A percentile compares a stretch with the other conserved stretches of the same genome.
Evolutionary conservation across 2,329 filamentous ascomycete species (phyloP).

Genomic region (Hypomyces rosellus): DNA sequence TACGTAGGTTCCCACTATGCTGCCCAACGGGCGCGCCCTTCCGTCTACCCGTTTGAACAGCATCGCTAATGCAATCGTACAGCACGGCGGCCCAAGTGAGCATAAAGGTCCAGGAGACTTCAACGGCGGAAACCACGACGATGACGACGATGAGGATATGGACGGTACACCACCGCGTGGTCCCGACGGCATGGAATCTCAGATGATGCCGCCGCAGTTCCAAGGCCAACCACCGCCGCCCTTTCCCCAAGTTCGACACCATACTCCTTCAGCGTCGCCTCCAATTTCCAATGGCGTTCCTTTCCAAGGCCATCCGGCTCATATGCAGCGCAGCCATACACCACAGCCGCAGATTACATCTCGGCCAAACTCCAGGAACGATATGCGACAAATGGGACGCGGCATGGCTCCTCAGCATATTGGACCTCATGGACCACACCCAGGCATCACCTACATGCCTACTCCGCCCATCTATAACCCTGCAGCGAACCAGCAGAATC

Average conservation of each 20-base stretch:
- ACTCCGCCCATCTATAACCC: slow-evolving; percentile 80
- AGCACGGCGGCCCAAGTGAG: slow-evolving; percentile 92
- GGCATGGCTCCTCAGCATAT: slow-evolving; percentile 63
- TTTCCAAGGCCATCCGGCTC: slow-evolving; percentile 49
- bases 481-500: slow-evolving; percentile 33
- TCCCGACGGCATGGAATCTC: slow-evolving; percentile 48
- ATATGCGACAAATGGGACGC: slow-evolving; percentile 67
- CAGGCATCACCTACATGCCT: slow-evolving; percentile 74
- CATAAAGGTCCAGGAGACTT: slow-evolving; percentile 95
- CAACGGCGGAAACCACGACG: slow-evolving; percentile 79
- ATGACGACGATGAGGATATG: slow-evolving; percentile 66
- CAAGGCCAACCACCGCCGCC: slow-evolving; percentile 52
- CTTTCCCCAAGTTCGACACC: slow-evolving; percentile 78
- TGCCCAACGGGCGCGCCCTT: slow-evolving; percentile 6
- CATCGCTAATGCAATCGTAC: slow-evolving; percentile 9
- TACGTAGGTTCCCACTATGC: slow-evolving; percentile 58
- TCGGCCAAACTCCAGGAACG: slow-evolving; percentile 65
- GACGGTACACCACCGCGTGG: slow-evolving; percentile 63
- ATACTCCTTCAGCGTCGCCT: slow-evolving; percentile 80
- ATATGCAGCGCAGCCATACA: slow-evolving; percentile 62
- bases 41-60: neutral
- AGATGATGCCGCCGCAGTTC: slow-evolving; percentile 64
- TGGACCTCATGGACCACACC: slow-evolving; percentile 50
- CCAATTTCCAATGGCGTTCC: slow-evolving; percentile 74
- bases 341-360: slow-evolving; percentile 71